Conservation (phyloP, 768 basidiomycete genomes). For the Boletellus emodensis region DNA sequence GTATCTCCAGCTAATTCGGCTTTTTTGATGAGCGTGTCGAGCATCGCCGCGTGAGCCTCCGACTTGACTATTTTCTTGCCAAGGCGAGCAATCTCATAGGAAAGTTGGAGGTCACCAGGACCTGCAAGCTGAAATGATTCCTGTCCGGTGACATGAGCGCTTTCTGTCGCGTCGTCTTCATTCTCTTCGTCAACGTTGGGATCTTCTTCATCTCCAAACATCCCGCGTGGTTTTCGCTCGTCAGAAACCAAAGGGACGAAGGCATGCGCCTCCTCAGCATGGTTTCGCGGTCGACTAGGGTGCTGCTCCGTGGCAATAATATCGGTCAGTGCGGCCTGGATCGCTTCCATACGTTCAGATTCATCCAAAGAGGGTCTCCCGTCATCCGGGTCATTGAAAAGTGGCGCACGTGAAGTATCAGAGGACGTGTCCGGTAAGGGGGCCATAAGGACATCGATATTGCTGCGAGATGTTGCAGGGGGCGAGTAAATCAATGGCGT, state of each 20-base stretch:
- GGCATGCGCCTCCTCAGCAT: conserved; percentile 4
- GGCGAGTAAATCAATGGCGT: conserved; percentile 14
- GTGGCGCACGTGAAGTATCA: conserved; percentile 60
- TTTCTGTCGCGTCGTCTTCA: conserved; percentile 32
- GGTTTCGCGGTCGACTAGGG: conserved; percentile 22
- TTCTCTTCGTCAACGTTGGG: conserved; percentile 42
- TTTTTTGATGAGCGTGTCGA: conserved; percentile 87
- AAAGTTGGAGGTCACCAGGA: conserved; percentile 86
- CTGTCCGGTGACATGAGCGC: conserved; percentile 32
- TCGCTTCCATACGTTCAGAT: conserved; percentile 88
- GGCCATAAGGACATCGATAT: conserved; percentile 82
- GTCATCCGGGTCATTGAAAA: conserved; percentile 81
- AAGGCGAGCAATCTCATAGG: conserved; percentile 80
- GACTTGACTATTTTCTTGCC: conserved; percentile 71
- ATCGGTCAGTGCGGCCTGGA: conserved; percentile 92
- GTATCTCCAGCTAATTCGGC: conserved; percentile 91
- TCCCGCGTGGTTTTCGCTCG: conserved; percentile 27
- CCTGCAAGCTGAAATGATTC: conserved; percentile 71
- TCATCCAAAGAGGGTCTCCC: conserved; percentile 50
- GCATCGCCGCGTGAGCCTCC: conserved; percentile 75
- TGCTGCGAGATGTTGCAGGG: conserved; percentile 34
- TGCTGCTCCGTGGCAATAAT: conserved; percentile 86
- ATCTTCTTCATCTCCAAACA: conserved; percentile 38
- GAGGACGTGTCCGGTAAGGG: conserved; percentile 50
- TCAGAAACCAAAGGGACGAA: conserved; percentile 7